A percentile compares a stretch with the other conserved stretches of the same genome.
These are phyloP conservation scores for Cryptococcus maquisensis DNA, from an alignment of 1,284 basidiomycete species.

Conservation along the genomic window DNA sequence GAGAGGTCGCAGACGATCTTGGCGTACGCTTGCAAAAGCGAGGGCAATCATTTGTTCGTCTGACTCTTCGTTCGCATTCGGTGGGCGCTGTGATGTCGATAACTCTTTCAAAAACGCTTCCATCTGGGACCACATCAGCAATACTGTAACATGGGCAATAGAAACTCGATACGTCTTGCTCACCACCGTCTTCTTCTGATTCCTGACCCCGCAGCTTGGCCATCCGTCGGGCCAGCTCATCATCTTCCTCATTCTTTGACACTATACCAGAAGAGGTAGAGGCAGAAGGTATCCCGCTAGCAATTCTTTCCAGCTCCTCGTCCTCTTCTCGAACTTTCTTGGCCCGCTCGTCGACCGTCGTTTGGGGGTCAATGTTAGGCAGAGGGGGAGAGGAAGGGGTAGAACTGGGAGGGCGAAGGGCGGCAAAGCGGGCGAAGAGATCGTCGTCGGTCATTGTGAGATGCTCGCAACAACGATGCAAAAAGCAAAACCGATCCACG, in stretches of 20 bases:
- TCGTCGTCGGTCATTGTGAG: slow-evolving; percentile 14
- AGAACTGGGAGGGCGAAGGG: slow-evolving; percentile 13
- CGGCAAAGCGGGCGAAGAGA: slow-evolving; percentile 20
- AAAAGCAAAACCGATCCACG: no score
- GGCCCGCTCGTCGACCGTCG: slow-evolving; percentile 1
- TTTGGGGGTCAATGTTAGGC: neutral
- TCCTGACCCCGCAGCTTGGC: slow-evolving; percentile 11
- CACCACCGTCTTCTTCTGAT: neutral
- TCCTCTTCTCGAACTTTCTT: slow-evolving; percentile 19
- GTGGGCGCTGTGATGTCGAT: neutral
- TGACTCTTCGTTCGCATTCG: neutral
- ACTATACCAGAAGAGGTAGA: neutral
- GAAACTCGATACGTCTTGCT: slow-evolving; percentile 8
- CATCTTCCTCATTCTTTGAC: neutral
- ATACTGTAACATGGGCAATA: neutral
- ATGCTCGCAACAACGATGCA: no score
- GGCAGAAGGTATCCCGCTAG: slow-evolving; percentile 11
- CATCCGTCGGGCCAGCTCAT: slow-evolving; percentile 16
- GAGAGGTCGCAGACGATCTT: neutral
- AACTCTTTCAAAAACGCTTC: slow-evolving; percentile 11
- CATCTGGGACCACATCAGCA: slow-evolving; percentile 3
- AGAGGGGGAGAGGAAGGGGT: neutral
- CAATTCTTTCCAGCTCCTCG: slow-evolving; percentile 28
- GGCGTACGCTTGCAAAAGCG: slow-evolving; percentile 3
- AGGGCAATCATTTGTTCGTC: neutral